Evolutionary conservation across 2,329 filamentous ascomycete genomes (phyloP).

Genomic region (Fusarium duplospermum): DNA sequence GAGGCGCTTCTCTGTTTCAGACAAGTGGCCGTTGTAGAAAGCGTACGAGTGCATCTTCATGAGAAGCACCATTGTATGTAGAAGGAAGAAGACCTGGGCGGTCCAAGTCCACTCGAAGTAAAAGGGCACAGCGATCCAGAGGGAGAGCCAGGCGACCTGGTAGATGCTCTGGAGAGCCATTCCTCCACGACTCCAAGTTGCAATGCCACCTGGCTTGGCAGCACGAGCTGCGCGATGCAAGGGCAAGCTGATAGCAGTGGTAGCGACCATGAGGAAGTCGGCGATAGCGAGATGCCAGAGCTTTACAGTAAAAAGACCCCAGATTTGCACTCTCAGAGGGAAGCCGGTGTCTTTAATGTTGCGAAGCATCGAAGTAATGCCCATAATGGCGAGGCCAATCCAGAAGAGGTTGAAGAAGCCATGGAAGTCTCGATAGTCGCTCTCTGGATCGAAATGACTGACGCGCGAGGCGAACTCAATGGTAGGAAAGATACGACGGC

Average conservation of each 20-base stretch:
- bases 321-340: constrained; percentile 86
- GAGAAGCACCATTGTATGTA: constrained; percentile 90
- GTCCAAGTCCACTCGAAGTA: constrained; percentile 94
- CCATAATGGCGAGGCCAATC: constrained; percentile 97
- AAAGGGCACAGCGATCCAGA: constrained; percentile 91
- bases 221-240: constrained; percentile 76
- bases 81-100: constrained; percentile 90
- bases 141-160: constrained; percentile 79
- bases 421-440: constrained; percentile 92
- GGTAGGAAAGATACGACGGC: constrained; percentile 88
- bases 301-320: constrained; percentile 88
- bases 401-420: constrained; percentile 99
- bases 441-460: constrained; percentile 93
- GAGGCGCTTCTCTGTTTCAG: constrained; percentile 85
- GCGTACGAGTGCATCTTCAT: constrained; percentile 99
- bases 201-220: constrained; percentile 58
- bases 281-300: constrained; percentile 87
- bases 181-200: constrained; percentile 83
- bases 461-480: constrained; percentile 91
- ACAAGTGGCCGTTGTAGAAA: constrained; percentile 97
- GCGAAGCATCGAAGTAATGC: constrained; percentile 90
- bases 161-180: constrained; percentile 85
- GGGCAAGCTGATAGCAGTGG: constrained; percentile 77
- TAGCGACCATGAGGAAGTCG: constrained; percentile 86
- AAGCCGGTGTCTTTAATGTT: constrained; percentile 95